These are phyloP conservation scores for Rhodotorula diobovata DNA, from an alignment of 768 basidiomycete genomes.

Conservation along the genomic window DNA sequence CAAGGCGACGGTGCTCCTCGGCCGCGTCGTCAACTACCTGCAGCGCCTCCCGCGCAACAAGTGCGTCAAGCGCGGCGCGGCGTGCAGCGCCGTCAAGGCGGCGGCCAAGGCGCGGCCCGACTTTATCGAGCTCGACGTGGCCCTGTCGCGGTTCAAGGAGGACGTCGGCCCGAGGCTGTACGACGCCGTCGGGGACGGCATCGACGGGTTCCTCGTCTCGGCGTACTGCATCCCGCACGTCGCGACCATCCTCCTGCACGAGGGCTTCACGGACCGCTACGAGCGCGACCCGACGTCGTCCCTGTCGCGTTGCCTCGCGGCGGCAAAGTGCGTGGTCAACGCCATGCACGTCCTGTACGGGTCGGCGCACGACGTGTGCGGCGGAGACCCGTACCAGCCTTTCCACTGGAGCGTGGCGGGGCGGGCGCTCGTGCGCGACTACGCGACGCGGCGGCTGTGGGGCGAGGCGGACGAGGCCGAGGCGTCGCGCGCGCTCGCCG, in stretches of 20 bases:
- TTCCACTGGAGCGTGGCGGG: constrained; percentile 31
- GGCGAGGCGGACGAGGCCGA: constrained; percentile 14
- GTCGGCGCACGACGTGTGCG: constrained; percentile 24
- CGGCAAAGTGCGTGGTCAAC: constrained; percentile 37
- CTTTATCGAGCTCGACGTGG: constrained; percentile 34
- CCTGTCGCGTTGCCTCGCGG: constrained; percentile 17
- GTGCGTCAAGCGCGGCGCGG: neutral
- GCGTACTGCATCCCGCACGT: constrained; percentile 36
- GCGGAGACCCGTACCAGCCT: constrained; percentile 35
- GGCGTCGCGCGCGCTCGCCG: constrained; percentile 7
- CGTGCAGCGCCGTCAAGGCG: constrained; percentile 13
- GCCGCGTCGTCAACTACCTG: constrained; percentile 33
- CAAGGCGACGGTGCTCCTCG: constrained; percentile 33
- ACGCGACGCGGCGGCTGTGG: constrained; percentile 26
- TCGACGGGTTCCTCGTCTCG: constrained; percentile 30
- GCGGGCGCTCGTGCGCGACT: constrained; percentile 32
- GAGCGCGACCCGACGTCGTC: constrained; percentile 25
- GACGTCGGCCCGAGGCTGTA: constrained; percentile 10
- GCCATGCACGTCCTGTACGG: constrained; percentile 27
- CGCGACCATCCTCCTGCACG: constrained; percentile 38
- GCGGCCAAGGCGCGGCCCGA: constrained; percentile 2
- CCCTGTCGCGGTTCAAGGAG: constrained; percentile 29
- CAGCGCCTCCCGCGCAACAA: constrained; percentile 25
- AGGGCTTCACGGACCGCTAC: constrained; percentile 23
- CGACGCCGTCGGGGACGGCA: constrained; percentile 9